Conservation (phyloP, 2,329 filamentous ascomycete genomes). For the Ceratocystis harringtonii region DNA sequence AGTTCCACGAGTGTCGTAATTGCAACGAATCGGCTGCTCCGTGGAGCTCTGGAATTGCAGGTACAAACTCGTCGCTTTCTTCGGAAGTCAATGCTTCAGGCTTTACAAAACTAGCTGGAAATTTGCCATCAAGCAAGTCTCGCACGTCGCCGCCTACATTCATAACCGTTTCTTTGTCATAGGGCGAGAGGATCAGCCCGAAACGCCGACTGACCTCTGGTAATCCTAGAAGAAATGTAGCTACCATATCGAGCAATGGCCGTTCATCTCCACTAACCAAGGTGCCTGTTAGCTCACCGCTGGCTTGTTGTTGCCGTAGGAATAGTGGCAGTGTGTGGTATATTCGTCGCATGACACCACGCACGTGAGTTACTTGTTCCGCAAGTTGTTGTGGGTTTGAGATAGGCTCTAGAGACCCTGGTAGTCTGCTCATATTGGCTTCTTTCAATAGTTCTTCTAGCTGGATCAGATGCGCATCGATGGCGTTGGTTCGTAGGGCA, state of each 20-base stretch:
- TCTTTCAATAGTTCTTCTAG: slow-evolving; percentile 4
- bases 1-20: slow-evolving; percentile 11
- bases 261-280: background rate
- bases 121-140: slow-evolving; percentile 8
- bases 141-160: slow-evolving; percentile 11
- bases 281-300: background rate
- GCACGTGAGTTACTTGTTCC: background rate
- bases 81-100: background rate
- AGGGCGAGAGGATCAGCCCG: background rate
- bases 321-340: slow-evolving; percentile 6
- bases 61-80: slow-evolving; percentile 6
- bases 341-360: slow-evolving; percentile 1
- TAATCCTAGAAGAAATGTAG: slow-evolving; percentile 6
- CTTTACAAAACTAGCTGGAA: slow-evolving; percentile 12
- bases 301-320: background rate
- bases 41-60: slow-evolving; percentile 2
- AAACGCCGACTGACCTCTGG: slow-evolving; percentile 11
- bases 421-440: background rate
- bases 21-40: slow-evolving; percentile 3
- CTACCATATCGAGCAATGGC: slow-evolving; percentile 7
- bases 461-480: slow-evolving; percentile 3
- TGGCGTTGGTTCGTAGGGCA: background rate
- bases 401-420: background rate
- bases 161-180: background rate
- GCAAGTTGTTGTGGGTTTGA: background rate